These are phyloP conservation scores for Volvox reticuliferus DNA, from an alignment of 139 green algal genomes.

Conservation along the genomic window DNA sequence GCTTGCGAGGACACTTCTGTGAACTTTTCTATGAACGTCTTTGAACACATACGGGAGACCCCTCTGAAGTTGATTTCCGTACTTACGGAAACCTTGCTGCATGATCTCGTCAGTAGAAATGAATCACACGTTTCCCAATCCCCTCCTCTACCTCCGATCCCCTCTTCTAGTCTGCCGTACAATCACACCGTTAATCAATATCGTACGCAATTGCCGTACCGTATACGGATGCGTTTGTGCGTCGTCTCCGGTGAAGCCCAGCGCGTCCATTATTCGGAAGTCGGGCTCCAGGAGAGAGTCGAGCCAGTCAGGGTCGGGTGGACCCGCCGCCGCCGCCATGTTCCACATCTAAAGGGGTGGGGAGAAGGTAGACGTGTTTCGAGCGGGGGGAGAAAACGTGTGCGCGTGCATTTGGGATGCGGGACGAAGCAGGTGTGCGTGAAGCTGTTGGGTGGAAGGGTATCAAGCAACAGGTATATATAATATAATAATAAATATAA, in stretches of 20 bases:
- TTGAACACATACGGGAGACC: too few relatives aligned
- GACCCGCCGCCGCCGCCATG: background rate
- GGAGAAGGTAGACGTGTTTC: background rate
- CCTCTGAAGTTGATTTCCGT: too few relatives aligned
- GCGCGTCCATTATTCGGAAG: background rate
- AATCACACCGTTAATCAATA: background rate
- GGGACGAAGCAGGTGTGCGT: background rate
- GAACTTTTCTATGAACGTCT: too few relatives aligned
- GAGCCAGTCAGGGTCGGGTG: conserved; percentile 29
- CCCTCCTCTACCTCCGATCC: too few relatives aligned
- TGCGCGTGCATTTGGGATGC: background rate
- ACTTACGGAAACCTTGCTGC: too few relatives aligned
- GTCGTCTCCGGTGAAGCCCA: conserved; percentile 21
- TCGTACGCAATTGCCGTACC: background rate
- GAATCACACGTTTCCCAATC: too few relatives aligned
- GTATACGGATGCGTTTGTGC: conserved; percentile 34
- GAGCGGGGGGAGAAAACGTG: background rate
- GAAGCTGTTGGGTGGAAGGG: background rate
- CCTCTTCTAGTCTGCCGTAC: too few relatives aligned
- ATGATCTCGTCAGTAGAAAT: too few relatives aligned
- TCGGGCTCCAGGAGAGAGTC: conserved; percentile 20
- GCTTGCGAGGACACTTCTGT: too few relatives aligned
- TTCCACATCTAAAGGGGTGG: conserved; percentile 32
- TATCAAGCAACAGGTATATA: background rate
- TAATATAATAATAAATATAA: too few relatives aligned